These are phyloP conservation scores for Neocatenulostroma microsporum DNA, from an alignment of 2,329 filamentous ascomycete genomes.

Conservation along the genomic window DNA sequence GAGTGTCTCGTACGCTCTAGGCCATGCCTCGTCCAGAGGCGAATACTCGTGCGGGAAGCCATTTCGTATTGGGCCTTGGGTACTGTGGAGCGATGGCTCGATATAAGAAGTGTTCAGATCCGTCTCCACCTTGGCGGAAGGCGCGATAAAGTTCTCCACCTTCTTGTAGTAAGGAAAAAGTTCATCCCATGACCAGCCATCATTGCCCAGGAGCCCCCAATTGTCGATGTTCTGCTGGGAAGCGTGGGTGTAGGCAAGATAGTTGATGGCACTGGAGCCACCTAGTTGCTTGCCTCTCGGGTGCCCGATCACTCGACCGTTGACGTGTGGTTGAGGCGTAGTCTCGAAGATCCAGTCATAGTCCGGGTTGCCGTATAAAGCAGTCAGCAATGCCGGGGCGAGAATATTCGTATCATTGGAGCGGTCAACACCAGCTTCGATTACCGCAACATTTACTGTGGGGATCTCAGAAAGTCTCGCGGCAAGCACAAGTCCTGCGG, in stretches of 20 bases:
- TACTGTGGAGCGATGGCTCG: constrained; percentile 15
- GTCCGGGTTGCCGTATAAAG: constrained; percentile 12
- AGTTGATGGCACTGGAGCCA: constrained; percentile 31
- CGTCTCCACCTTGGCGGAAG: constrained; percentile 9
- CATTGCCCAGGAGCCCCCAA: constrained; percentile 25
- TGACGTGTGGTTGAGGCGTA: constrained; percentile 4
- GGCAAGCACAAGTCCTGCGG: constrained; percentile 9
- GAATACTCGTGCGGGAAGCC: constrained; percentile 8
- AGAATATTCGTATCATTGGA: constrained; percentile 24
- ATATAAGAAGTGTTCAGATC: constrained; percentile 9
- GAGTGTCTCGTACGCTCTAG: constrained; percentile 10
- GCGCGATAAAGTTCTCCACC: constrained; percentile 24
- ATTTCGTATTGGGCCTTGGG: constrained; percentile 15
- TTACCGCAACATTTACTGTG: constrained; percentile 18
- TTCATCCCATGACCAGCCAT: constrained; percentile 23
- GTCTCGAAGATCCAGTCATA: constrained; percentile 7
- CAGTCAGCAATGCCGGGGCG: constrained; percentile 17
- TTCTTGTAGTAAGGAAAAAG: constrained; percentile 23
- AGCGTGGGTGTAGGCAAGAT: constrained; percentile 27
- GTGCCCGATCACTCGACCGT: constrained; percentile 6
- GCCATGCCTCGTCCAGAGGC: constrained; percentile 13
- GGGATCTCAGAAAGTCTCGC: constrained; percentile 15
- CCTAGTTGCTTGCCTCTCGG: constrained; percentile 8
- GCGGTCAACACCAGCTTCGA: constrained; percentile 24
- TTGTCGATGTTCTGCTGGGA: constrained; percentile 28